These are phyloP conservation scores for Entomophthora muscae DNA, from an alignment of 371 early-diverging fungal species.

Conservation along the genomic window DNA sequence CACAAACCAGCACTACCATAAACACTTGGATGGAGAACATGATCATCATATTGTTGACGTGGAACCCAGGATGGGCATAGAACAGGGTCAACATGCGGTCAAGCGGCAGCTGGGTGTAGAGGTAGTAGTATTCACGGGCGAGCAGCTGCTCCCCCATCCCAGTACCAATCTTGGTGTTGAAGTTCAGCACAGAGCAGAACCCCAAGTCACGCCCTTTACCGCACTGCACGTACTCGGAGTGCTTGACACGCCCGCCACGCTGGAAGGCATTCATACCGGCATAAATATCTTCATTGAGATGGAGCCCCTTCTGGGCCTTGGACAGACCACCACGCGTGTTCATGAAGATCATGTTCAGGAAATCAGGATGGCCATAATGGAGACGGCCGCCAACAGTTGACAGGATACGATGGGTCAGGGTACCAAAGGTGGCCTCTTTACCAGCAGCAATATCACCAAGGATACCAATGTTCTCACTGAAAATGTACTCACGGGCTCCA, in stretches of 20 bases:
- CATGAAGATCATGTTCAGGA: constrained; percentile 76
- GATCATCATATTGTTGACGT: constrained; percentile 78
- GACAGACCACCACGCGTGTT: constrained; percentile 72
- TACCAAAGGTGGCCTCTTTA: constrained; percentile 79
- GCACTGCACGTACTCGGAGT: constrained; percentile 80
- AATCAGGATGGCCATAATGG: constrained; percentile 86
- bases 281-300: constrained; percentile 84
- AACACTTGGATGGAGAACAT: constrained; percentile 73
- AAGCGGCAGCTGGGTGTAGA: constrained; percentile 64
- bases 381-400: constrained; percentile 65
- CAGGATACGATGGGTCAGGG: constrained; percentile 70
- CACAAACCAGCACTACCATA: constrained; percentile 53
- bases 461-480: constrained; percentile 71
- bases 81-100: constrained; percentile 77
- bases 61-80: constrained; percentile 85
- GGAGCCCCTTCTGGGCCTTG: constrained; percentile 80
- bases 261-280: constrained; percentile 79
- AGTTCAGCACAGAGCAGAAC: constrained; percentile 73
- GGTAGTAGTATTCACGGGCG: constrained; percentile 76
- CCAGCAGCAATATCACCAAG: constrained; percentile 82
- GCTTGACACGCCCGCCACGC: constrained; percentile 74
- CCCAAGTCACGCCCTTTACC: constrained; percentile 87
- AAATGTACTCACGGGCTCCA: constrained; percentile 80
- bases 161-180: constrained; percentile 76
- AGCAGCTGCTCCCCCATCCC: constrained; percentile 89